Conservation (phyloP, 2,329 filamentous ascomycete species). For the Lachnellula cervina region DNA sequence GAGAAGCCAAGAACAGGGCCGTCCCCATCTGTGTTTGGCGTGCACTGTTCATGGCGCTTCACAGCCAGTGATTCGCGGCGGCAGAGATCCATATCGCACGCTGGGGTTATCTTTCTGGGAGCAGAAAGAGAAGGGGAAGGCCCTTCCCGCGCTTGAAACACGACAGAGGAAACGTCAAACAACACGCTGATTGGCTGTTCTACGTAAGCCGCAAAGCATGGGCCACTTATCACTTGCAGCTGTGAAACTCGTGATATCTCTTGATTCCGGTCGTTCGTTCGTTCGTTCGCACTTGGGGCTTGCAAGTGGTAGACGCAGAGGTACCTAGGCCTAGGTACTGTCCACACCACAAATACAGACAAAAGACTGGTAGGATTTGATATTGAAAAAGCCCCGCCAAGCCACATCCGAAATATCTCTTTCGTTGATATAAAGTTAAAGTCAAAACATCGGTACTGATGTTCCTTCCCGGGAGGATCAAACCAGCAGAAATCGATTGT, state of each 20-base stretch:
- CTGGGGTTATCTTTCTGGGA: neutral
- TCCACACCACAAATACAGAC: too few species aligned
- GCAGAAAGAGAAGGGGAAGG: too few species aligned
- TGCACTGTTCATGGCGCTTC: neutral
- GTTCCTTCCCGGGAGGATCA: too few species aligned
- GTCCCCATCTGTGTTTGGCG: neutral
- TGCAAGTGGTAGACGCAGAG: too few species aligned
- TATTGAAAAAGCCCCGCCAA: neutral
- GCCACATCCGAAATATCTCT: neutral
- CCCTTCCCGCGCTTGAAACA: neutral
- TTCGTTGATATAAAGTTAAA: too few species aligned
- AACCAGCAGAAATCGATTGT: too few species aligned
- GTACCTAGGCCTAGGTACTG: too few species aligned
- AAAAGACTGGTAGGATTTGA: neutral
- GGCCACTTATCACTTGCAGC: neutral
- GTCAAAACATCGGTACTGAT: too few species aligned
- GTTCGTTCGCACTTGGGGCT: too few species aligned
- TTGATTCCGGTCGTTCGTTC: too few species aligned
- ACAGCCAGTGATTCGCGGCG: neutral
- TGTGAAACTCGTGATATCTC: conserved; percentile 1
- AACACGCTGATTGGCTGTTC: neutral
- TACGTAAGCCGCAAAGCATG: neutral
- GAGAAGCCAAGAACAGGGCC: neutral
- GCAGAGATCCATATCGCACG: neutral
- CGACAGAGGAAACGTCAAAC: neutral